These are phyloP conservation scores for Calonectria pauciramosa DNA, from an alignment of 2,329 filamentous ascomycete genomes.

Conservation along the genomic window DNA sequence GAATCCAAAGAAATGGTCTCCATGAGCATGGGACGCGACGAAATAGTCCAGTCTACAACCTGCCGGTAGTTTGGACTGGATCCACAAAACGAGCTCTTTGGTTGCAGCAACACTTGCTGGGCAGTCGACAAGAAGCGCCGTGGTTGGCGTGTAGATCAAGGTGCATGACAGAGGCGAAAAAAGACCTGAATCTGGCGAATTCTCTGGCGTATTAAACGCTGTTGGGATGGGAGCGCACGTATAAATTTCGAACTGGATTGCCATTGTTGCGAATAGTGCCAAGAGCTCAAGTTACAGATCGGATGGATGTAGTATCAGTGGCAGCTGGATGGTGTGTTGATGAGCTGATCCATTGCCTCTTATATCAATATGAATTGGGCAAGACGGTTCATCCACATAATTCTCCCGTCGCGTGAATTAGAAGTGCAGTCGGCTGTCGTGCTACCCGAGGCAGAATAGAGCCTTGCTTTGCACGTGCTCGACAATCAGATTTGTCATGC, in stretches of 20 bases:
- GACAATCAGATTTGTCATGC: too few species aligned
- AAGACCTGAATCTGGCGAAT: neutral
- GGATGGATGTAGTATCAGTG: neutral
- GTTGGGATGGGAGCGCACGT: conserved; percentile 2
- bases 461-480: too few species aligned
- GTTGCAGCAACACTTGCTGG: conserved; percentile 5
- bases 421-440: too few species aligned
- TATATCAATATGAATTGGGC: too few species aligned
- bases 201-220: neutral
- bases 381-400: too few species aligned
- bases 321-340: too few species aligned
- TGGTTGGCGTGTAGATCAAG: neutral
- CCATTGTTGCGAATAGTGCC: neutral
- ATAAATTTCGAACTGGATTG: conserved; percentile 3
- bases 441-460: too few species aligned
- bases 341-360: too few species aligned
- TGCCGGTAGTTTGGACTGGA: neutral
- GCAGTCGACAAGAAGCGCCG: conserved; percentile 10
- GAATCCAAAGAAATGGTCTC: conserved; percentile 17
- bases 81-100: neutral
- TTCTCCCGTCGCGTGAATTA: too few species aligned
- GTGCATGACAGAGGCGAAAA: conserved; percentile 12
- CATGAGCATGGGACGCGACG: neutral
- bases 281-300: neutral
- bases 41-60: conserved; percentile 4